Base-by-base conservation (phyloP, 306 rosid genomes). In the Rosa chinensis region DNA sequence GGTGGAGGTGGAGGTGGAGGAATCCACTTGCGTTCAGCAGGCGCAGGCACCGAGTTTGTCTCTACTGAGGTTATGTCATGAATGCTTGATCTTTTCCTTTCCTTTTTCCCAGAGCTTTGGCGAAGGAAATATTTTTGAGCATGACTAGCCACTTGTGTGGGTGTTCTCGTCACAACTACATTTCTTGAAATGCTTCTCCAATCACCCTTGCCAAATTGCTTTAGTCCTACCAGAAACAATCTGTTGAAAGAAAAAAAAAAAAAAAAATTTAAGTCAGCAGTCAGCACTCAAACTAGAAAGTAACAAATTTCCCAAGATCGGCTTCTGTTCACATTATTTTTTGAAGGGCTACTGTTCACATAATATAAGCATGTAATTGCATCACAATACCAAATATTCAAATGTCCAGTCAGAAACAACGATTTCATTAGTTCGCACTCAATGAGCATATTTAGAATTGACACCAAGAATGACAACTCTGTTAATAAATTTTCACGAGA, bases 171-270 rank as follows among this genome's bases (percentile, higher is more conserved):
- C 58, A 92, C 90, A 28, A 94, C 98, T 5, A 89, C 89, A 56
- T 94, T 90, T 77, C 98, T 89, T 23, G 98, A 92, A 47, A 94
- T 94, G 84, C 98, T 94, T 83, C 97, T 92, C 98, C 98, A 94
- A 81, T 94, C 98, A n/a, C 98, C 98, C 86, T 87, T 94, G 0
- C 99, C 99, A 55, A 71, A 94, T 77, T 81, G 82, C 12, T 72
- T 66, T 1, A 94, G 87, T 81, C 99, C 99, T 44, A 84, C 44
- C 0, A 94, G 91, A 72, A 94, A 94, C 49, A 87, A 18, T 88
- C 99, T 94, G 88, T 42, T 6, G 43, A 63, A 59, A 32, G 37
- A 32, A 32, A 32, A 55, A 4, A 52, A 42, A 14, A 17, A 17
- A 48, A 14, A 17, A 17, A 18, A 28, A 5, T n/a, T 13, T 0